Percentiles rank a stretch among this genome's conserved stretches.
These are phyloP conservation scores for Lasiosphaeriaceae sp. DNA, from an alignment of 495 filamentous ascomycete genomes.

Conservation along the genomic window DNA sequence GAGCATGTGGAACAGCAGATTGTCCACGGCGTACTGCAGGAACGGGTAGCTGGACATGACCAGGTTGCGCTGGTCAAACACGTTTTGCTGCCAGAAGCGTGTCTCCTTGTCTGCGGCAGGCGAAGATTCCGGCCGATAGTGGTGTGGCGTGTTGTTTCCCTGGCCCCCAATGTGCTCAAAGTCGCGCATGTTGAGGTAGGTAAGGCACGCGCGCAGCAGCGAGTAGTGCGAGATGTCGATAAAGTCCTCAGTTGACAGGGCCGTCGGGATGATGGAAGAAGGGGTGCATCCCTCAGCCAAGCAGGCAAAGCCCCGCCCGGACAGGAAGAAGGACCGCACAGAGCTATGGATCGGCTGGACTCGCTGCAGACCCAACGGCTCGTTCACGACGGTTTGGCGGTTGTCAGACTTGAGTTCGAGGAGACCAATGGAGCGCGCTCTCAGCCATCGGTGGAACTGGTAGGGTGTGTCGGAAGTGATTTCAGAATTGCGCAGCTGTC, in stretches of 20 bases:
- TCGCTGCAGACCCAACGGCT: slow-evolving; percentile 30
- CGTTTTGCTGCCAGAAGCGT: slow-evolving; percentile 8
- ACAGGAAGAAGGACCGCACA: slow-evolving; percentile 34
- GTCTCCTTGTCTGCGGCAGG: background rate
- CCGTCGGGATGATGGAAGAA: slow-evolving; percentile 7
- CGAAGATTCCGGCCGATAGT: background rate
- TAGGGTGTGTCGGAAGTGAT: slow-evolving; percentile 31
- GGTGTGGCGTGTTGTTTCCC: background rate
- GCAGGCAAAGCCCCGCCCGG: slow-evolving; percentile 31
- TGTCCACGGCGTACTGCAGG: slow-evolving; percentile 32
- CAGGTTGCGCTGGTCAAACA: slow-evolving; percentile 24
- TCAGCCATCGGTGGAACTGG: slow-evolving; percentile 34
- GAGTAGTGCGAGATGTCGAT: slow-evolving; percentile 32
- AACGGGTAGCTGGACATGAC: slow-evolving; percentile 33
- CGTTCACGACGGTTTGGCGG: slow-evolving; percentile 10
- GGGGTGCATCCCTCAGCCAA: slow-evolving; percentile 13
- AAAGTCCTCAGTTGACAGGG: slow-evolving; percentile 14
- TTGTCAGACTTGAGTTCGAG: slow-evolving; percentile 28
- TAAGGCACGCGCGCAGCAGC: slow-evolving; percentile 30
- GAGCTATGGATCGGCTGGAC: slow-evolving; percentile 32
- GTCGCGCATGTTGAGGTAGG: slow-evolving; percentile 36
- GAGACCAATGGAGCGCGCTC: slow-evolving; percentile 34
- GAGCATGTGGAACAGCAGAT: slow-evolving; percentile 35
- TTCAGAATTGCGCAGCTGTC: slow-evolving; percentile 25
- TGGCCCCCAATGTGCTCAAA: slow-evolving; percentile 26